A percentile compares a stretch with the other conserved stretches of the same genome.
These are phyloP conservation scores for Pythium dissimile DNA, from an alignment of 352 stramenopile genomes.

Conservation along the genomic window DNA sequence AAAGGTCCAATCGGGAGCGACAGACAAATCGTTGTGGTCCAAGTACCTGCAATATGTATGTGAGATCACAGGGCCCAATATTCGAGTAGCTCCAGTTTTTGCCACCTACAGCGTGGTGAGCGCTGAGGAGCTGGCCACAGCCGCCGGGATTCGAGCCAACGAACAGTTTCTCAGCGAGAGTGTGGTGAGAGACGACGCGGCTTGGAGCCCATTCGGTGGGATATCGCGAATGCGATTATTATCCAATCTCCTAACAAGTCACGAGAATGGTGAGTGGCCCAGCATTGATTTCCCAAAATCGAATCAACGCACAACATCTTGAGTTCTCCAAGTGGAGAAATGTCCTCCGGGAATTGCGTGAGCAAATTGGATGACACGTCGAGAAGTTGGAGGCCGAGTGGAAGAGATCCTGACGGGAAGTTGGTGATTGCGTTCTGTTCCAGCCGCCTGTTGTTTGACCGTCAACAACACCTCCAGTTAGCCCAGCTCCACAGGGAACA, in stretches of 20 bases:
- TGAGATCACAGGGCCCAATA: neutral
- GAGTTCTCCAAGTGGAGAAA: neutral
- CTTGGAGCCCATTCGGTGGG: neutral
- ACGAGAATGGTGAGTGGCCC: neutral
- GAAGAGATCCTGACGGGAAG: neutral
- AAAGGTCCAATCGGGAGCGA: too few species aligned
- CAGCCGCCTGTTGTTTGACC: neutral
- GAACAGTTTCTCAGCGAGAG: neutral
- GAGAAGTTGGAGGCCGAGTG: neutral
- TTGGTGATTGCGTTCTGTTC: neutral
- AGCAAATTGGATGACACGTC: neutral
- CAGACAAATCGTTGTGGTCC: conserved; percentile 3
- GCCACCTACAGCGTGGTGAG: too few species aligned
- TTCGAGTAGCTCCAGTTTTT: neutral
- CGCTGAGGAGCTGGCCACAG: neutral
- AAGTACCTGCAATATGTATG: neutral
- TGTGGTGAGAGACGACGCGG: neutral
- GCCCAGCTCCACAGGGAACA: neutral
- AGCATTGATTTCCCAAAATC: neutral
- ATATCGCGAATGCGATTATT: neutral
- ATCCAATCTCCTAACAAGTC: neutral
- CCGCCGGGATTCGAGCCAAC: neutral
- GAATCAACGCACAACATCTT: neutral
- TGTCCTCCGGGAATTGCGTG: neutral
- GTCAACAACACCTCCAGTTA: neutral